phyloP scores from a whole-genome alignment of 345 rosid species.

The Rhodomyrtus tomentosa region DNA sequence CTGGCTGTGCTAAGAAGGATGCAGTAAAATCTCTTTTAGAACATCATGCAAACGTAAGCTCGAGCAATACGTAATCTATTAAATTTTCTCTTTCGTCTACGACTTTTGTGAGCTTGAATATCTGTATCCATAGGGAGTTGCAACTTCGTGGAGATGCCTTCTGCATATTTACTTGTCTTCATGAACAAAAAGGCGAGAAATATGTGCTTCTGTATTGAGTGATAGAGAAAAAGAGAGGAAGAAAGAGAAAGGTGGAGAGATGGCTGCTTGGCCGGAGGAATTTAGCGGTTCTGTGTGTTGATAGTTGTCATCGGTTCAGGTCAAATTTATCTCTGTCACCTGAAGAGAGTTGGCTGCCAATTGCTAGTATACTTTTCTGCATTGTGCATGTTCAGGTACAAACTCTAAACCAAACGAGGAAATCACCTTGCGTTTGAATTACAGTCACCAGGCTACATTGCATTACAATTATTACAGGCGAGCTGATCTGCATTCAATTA shows the following conservation, averaged over 20 bases:
- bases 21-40: slow-evolving; percentile 61
- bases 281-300: neutral
- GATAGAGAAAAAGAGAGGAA: neutral
- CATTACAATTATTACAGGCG: neutral
- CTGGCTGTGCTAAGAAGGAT: slow-evolving; percentile 65
- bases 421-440: neutral
- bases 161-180: neutral
- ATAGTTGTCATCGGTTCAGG: slow-evolving; percentile 28
- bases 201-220: slow-evolving; percentile 1
- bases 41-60: slow-evolving; percentile 52
- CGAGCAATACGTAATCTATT: neutral
- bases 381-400: slow-evolving; percentile 83
- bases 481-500: neutral
- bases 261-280: neutral
- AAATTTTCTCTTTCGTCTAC: neutral
- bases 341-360: slow-evolving; percentile 89
- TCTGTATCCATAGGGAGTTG: neutral
- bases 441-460: neutral
- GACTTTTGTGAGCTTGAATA: neutral
- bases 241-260: neutral
- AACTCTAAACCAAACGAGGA: neutral
- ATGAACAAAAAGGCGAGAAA: neutral
- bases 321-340: slow-evolving; percentile 74
- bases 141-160: neutral
- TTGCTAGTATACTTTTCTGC: slow-evolving; percentile 80